Percentiles rank a stretch among this genome's conserved stretches.
Conservation (phyloP, 139 green algal species). For the Tetraselmis striata region DNA sequence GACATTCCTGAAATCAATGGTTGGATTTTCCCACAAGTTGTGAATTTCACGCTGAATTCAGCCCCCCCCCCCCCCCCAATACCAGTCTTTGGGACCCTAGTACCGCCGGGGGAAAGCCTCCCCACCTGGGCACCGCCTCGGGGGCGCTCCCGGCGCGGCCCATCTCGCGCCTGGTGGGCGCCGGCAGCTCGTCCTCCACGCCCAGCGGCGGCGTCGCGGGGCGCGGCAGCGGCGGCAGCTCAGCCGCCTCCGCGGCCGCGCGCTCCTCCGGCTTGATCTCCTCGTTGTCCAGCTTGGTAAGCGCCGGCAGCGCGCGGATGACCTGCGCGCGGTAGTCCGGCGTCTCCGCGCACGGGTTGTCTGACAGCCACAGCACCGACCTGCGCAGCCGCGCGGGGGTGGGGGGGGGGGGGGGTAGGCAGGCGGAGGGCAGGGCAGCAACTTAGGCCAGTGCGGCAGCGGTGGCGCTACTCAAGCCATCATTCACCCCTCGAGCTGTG, state of each 20-base stretch:
- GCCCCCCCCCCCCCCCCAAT: too few relatives aligned
- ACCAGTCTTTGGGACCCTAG: too few relatives aligned
- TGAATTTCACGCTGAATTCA: too few relatives aligned
- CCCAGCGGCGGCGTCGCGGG: not conserved
- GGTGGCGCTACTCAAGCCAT: too few relatives aligned
- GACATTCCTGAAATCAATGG: too few relatives aligned
- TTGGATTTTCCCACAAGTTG: too few relatives aligned
- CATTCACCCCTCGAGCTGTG: too few relatives aligned
- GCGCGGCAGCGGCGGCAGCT: not conserved
- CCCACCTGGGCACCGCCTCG: not conserved
- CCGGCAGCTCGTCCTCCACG: not conserved
- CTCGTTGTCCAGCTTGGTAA: conserved; percentile 52
- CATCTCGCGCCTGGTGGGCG: too few relatives aligned
- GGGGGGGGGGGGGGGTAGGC: too few relatives aligned
- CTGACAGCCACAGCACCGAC: conserved; percentile 51
- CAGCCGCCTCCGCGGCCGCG: not conserved
- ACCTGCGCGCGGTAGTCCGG: conserved; percentile 38
- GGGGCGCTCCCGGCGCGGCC: not conserved
- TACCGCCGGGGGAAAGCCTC: not conserved
- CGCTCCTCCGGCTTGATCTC: conserved; percentile 28
- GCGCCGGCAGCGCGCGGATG: conserved; percentile 19
- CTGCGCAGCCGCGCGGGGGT: too few relatives aligned
- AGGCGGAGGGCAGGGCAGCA: too few relatives aligned
- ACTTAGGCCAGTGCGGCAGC: too few relatives aligned
- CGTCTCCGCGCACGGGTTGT: conserved; percentile 54